These are phyloP conservation scores for Aurifilum marmelostoma DNA, from an alignment of 2,329 filamentous ascomycete species.

Conservation along the genomic window DNA sequence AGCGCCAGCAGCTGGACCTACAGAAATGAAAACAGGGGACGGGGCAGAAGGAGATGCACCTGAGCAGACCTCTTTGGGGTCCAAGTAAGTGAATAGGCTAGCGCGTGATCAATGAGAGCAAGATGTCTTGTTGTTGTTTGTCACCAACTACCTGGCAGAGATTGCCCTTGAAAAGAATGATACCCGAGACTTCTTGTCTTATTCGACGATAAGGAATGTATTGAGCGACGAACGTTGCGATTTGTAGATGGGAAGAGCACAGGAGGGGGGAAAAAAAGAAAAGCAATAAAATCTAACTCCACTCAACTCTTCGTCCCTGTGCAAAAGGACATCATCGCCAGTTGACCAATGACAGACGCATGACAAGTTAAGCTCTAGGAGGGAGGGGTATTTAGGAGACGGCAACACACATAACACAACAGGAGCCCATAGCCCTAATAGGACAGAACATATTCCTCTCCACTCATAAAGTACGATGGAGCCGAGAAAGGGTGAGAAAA, in stretches of 20 bases:
- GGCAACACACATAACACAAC: too few relatives aligned
- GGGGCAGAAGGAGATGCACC: constrained; percentile 25
- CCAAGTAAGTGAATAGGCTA: not conserved
- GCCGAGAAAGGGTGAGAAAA: not conserved
- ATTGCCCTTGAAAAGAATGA: constrained; percentile 9
- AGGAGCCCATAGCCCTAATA: too few relatives aligned
- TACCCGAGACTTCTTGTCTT: constrained; percentile 14
- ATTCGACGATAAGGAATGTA: constrained; percentile 9
- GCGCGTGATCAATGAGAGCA: not conserved
- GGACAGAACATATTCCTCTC: too few relatives aligned
- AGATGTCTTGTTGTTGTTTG: not conserved
- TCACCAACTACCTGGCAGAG: not conserved
- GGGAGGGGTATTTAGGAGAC: too few relatives aligned
- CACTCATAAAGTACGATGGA: too few relatives aligned
- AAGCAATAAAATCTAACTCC: not conserved
- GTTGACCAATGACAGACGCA: too few relatives aligned
- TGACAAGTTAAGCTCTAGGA: too few relatives aligned
- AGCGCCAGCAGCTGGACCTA: constrained; percentile 39
- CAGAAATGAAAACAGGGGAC: too few relatives aligned
- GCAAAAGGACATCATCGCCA: too few relatives aligned
- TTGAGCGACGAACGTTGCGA: not conserved
- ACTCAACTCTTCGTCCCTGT: too few relatives aligned
- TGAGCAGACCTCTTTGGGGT: not conserved
- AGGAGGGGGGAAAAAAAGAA: not conserved
- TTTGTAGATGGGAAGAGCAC: not conserved